Conservation (phyloP, 306 rosid genomes). For the Prinsepia uniflora region DNA sequence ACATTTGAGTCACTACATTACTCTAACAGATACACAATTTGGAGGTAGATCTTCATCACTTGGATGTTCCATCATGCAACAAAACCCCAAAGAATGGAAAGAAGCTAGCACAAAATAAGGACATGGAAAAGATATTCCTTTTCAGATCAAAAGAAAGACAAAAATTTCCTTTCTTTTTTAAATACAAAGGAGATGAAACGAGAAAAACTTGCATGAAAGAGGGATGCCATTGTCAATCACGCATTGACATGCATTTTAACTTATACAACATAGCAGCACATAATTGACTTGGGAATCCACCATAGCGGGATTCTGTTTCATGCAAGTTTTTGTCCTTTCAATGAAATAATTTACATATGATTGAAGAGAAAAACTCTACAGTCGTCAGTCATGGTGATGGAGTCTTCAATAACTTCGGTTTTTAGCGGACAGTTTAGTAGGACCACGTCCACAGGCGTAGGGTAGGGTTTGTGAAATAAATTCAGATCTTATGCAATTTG, state of each 20-base stretch:
- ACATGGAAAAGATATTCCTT: too few species aligned
- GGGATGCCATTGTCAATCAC: neutral
- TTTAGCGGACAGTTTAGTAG: neutral
- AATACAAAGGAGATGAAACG: neutral
- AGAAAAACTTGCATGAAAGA: too few species aligned
- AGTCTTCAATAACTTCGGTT: neutral
- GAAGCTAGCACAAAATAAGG: neutral
- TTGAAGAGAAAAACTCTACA: constrained; percentile 18
- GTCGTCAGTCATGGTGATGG: constrained; percentile 21
- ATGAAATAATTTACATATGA: constrained; percentile 10
- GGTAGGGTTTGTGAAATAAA: neutral
- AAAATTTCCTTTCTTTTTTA: neutral
- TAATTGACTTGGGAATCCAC: too few species aligned
- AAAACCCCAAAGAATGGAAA: neutral
- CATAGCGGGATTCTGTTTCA: too few species aligned
- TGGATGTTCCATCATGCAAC: neutral
- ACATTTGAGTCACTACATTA: neutral
- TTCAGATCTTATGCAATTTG: neutral
- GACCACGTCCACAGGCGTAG: constrained; percentile 17
- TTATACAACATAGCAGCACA: too few species aligned
- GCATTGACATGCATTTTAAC: neutral
- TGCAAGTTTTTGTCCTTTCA: neutral
- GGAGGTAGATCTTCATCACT: neutral
- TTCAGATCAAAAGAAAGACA: too few species aligned
- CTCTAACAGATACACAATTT: constrained; percentile 5